A percentile compares a stretch with the other conserved stretches of the same genome.
Conservation (phyloP, 2,329 filamentous ascomycete genomes). For the Hansfordia pulvinata region DNA sequence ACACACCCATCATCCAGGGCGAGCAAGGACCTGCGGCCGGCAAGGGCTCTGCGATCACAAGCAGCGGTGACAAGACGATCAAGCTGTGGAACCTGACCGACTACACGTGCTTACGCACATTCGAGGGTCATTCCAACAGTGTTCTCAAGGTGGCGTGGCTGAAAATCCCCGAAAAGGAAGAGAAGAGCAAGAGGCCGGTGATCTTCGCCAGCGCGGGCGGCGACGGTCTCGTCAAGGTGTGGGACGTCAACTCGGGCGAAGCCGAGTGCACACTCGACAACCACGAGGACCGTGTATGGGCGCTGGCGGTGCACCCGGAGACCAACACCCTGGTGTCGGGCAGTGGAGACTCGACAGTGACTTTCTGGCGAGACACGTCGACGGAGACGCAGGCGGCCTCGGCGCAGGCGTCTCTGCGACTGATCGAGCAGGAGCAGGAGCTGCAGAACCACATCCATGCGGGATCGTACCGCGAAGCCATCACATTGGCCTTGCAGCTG, state of each 20-base stretch:
- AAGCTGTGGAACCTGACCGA: conserved; percentile 90
- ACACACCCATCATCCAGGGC: conserved; percentile 59
- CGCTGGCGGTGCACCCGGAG: conserved; percentile 57
- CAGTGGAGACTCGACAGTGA: conserved; percentile 82
- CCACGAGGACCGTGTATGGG: conserved; percentile 93
- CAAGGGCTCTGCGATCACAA: conserved; percentile 76
- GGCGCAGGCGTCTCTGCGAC: conserved; percentile 58
- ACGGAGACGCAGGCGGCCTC: conserved; percentile 63
- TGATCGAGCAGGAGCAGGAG: conserved; percentile 89
- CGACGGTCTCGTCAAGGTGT: conserved; percentile 92
- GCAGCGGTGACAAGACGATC: conserved; percentile 89
- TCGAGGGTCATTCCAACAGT: conserved; percentile 93
- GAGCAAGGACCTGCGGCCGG: conserved; percentile 60
- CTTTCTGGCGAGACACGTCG: conserved; percentile 92
- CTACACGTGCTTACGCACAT: conserved; percentile 84
- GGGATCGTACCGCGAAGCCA: conserved; percentile 83
- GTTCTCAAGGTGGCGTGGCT: conserved; percentile 92
- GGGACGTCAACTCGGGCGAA: conserved; percentile 80
- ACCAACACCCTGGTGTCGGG: conserved; percentile 73
- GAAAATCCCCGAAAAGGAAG: conserved; percentile 32
- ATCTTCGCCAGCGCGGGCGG: conserved; percentile 79
- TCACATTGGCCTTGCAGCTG: conserved; percentile 79
- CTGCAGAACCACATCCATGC: conserved; percentile 84
- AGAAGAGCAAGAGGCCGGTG: conserved; percentile 43
- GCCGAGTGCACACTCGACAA: conserved; percentile 86